Evolutionary conservation across 169 alveolate genomes (phyloP).

Genomic region (Babesia ovata): DNA sequence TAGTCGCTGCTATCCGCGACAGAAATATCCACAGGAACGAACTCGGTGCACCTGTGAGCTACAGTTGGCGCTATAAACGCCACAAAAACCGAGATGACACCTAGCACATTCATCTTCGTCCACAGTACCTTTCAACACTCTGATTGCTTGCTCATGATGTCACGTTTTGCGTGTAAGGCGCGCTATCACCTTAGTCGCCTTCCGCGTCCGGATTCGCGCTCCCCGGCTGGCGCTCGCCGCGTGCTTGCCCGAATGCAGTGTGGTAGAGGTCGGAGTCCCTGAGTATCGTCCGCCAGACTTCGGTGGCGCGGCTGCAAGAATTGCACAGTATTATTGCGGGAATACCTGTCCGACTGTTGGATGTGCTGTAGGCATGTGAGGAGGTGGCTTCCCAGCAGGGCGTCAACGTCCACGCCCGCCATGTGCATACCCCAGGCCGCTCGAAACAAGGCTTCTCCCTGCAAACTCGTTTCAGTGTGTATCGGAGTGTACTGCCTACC

Average conservation of each 20-base stretch:
- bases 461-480: not conserved
- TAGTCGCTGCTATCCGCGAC: not conserved
- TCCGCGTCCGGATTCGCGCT: not conserved
- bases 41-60: not conserved
- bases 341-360: slow-evolving; percentile 35
- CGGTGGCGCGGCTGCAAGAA: slow-evolving; percentile 18
- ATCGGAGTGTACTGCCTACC: slow-evolving; percentile 3
- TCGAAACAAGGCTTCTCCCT: slow-evolving; percentile 60
- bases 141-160: not conserved
- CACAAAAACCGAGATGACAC: not conserved
- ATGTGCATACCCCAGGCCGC: slow-evolving; percentile 64
- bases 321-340: not conserved
- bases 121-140: not conserved
- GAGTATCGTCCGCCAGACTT: slow-evolving; percentile 37
- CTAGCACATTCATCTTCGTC: slow-evolving; percentile 8
- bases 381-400: slow-evolving; percentile 16
- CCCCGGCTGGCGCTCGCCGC: not conserved
- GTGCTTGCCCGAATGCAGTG: slow-evolving; percentile 1
- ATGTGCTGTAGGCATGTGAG: slow-evolving; percentile 24
- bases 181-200: not conserved
- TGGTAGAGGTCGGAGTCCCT: slow-evolving; percentile 20
- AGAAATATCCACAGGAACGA: slow-evolving; percentile 11
- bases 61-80: not conserved
- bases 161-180: not conserved
- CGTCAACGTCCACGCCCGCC: slow-evolving; percentile 49